A percentile compares a stretch with the other conserved stretches of the same genome.
Conservation (phyloP, 768 basidiomycete genomes). For the Lactarius tabidus region DNA sequence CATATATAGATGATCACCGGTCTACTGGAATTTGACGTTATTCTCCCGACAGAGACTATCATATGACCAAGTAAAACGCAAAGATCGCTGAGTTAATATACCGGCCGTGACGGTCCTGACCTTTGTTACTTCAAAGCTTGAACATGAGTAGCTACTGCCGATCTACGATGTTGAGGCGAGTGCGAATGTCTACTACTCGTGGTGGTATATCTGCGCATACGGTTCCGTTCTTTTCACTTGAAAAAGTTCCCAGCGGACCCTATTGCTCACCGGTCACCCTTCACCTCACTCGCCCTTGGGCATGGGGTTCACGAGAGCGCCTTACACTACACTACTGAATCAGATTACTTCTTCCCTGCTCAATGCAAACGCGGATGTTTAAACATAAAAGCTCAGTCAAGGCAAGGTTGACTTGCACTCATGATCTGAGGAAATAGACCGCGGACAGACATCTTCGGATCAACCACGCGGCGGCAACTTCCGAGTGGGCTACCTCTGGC, state of each 20-base stretch:
- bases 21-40: not conserved
- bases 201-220: too few relatives aligned
- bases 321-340: not conserved
- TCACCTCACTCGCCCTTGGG: too few relatives aligned
- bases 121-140: too few relatives aligned
- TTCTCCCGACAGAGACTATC: not conserved
- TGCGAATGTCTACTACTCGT: not conserved
- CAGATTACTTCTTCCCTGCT: not conserved
- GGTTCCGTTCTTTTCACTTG: too few relatives aligned
- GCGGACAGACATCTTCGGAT: not conserved
- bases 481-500: too few relatives aligned
- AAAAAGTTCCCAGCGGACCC: too few relatives aligned
- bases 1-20: too few relatives aligned
- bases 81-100: not conserved
- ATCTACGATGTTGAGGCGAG: not conserved
- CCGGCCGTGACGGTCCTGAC: not conserved
- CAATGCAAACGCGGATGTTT: not conserved
- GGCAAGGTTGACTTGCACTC: not conserved
- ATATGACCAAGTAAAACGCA: not conserved
- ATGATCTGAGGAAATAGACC: not conserved
- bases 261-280: too few relatives aligned
- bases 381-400: too few relatives aligned
- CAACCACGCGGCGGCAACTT: not conserved
- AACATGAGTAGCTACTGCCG: too few relatives aligned
- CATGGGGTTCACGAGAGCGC: not conserved